These are phyloP conservation scores for Telfairia occidentalis DNA, from an alignment of 331 rosid species.

Conservation along the genomic window DNA sequence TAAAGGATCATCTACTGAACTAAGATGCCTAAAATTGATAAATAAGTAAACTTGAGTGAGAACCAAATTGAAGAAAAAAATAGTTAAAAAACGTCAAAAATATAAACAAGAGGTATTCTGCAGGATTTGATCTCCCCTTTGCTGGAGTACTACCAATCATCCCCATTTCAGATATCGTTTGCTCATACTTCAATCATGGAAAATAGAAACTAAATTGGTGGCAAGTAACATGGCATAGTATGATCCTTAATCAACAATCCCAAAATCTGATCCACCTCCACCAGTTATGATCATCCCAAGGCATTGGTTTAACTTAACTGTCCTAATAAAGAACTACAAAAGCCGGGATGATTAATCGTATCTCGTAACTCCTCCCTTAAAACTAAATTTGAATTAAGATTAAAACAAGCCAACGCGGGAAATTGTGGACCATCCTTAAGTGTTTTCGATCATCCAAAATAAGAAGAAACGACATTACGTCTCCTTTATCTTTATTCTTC, in stretches of 20 bases:
- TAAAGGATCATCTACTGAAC: slow-evolving; percentile 65
- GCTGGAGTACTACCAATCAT: slow-evolving; percentile 1
- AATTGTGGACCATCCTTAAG: neutral
- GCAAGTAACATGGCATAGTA: neutral
- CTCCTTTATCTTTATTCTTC: neutral
- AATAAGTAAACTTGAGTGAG: slow-evolving; percentile 2
- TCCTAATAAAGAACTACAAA: neutral
- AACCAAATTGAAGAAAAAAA: neutral
- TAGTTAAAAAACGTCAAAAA: neutral
- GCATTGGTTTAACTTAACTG: neutral
- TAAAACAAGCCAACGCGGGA: neutral
- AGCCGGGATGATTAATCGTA: neutral
- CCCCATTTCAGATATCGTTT: neutral
- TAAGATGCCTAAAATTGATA: slow-evolving; percentile 45
- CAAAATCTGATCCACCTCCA: neutral
- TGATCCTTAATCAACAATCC: neutral
- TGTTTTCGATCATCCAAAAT: neutral
- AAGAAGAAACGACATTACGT: neutral
- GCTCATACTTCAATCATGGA: neutral
- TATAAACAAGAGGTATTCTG: neutral
- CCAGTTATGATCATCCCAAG: neutral
- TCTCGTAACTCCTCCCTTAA: neutral
- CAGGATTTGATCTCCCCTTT: neutral
- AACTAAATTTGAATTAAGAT: neutral
- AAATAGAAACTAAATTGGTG: neutral